phyloP scores from a whole-genome alignment of 495 filamentous ascomycete species.

The Bathelium albidoporum region DNA sequence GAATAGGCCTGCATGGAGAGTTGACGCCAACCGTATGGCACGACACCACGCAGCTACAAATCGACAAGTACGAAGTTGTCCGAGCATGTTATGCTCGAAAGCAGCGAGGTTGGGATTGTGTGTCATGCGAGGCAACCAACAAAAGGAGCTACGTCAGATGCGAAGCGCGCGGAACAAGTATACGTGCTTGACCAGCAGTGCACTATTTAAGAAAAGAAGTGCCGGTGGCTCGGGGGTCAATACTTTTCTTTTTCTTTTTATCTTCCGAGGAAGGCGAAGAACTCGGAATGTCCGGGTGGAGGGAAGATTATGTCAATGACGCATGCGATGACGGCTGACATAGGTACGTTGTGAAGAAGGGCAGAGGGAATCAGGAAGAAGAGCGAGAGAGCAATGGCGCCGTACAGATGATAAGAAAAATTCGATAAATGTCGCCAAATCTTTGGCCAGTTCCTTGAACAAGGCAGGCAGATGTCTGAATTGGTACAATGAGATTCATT shows the following conservation, averaged over 20 bases:
- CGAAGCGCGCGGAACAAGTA: constrained; percentile 23
- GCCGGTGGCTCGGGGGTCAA: too few species aligned
- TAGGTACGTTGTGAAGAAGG: neutral
- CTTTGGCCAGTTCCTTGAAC: too few species aligned
- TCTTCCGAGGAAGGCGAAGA: neutral
- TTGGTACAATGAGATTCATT: too few species aligned
- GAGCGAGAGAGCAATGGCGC: neutral
- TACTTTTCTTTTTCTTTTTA: too few species aligned
- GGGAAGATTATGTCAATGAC: neutral
- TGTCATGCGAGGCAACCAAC: constrained; percentile 29
- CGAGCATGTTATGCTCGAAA: constrained; percentile 32
- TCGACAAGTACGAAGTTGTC: constrained; percentile 28
- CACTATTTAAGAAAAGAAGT: constrained; percentile 5
- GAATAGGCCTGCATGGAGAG: constrained; percentile 30
- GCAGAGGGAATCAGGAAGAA: neutral
- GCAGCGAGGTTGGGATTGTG: constrained; percentile 25
- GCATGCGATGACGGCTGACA: neutral
- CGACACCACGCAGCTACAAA: constrained; percentile 40
- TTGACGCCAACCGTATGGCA: constrained; percentile 50
- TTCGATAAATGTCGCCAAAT: too few species aligned
- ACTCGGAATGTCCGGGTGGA: neutral
- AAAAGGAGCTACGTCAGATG: constrained; percentile 34
- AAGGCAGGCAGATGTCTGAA: too few species aligned
- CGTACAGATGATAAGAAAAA: neutral
- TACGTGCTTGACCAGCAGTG: constrained; percentile 1